phyloP scores from a whole-genome alignment of 345 rosid genomes.

The Microthlaspi erraticum region DNA sequence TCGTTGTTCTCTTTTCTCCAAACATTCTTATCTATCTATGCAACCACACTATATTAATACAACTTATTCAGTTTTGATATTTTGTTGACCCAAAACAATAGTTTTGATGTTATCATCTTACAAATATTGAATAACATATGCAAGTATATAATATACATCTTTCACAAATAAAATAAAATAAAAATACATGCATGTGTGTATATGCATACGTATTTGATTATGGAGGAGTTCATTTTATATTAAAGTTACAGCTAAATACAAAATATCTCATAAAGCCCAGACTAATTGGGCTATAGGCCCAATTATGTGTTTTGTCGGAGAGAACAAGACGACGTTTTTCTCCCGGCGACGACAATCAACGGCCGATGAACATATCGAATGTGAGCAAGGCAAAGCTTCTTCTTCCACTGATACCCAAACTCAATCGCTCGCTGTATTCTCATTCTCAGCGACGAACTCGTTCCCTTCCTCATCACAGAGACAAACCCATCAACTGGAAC shows the following conservation, averaged over 20 bases:
- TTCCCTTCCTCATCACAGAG: constrained; percentile 53
- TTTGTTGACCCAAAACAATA: too few relatives aligned
- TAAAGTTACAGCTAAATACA: too few relatives aligned
- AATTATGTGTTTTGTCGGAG: neutral
- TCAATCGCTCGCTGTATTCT: constrained; percentile 19
- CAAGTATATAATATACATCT: neutral
- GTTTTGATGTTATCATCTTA: neutral
- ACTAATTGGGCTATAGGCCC: neutral
- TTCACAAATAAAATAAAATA: too few relatives aligned
- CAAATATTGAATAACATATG: neutral
- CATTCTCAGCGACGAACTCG: constrained; percentile 46
- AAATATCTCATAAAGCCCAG: neutral
- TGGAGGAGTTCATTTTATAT: too few relatives aligned
- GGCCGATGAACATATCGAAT: constrained; percentile 51
- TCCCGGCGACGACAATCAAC: constrained; percentile 22
- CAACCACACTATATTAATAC: constrained; percentile 30
- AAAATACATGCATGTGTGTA: neutral
- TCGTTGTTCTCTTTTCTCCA: constrained; percentile 42
- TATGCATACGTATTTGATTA: too few relatives aligned
- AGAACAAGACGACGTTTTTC: neutral
- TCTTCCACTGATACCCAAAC: constrained; percentile 27
- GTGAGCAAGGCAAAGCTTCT: constrained; percentile 41
- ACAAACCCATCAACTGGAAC: constrained; percentile 52
- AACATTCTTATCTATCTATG: constrained; percentile 43
- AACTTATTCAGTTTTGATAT: neutral